Evolutionary conservation across 75 land plant genomes (phyloP), one percentile per base, ranked within the genome.

Genomic region (Chamaecyparis obtusa): DNA sequence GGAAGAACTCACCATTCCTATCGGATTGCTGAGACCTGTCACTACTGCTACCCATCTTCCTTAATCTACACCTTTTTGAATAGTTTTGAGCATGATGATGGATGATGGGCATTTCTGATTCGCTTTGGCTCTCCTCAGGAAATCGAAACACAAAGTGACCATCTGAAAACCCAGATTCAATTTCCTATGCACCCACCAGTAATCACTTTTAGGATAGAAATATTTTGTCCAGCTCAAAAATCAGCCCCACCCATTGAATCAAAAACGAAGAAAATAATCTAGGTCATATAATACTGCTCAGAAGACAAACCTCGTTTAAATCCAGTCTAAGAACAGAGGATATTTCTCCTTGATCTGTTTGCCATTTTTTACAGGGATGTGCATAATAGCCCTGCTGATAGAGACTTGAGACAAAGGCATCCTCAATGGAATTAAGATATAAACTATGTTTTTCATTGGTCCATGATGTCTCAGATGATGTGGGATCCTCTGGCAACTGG

Each of bases 391-490:
- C 81, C 21, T 21, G 80, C 21, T 78, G 44, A 78, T 78, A 41
- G 3, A 78, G 81, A 9, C 81, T 78, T 10, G 21, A 37, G 43
- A 78, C 81, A 21, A 78, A 78, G 9, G 81, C 81, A 21, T 78
- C 81, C 81, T 78, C 81, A 1, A 78, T 78, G n/a, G 81, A 78
- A 78, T 78, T 78, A 13, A 78, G 81, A 39, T 78, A 78, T n/a
- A 78, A 21, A 44, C 81, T 78, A 41, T 78, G 81, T 9, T 78
- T 78, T 78, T 78, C 81, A 78, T 78, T 0, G 9, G 81, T 78
- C 81, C 81, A 78, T 41, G 81, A 78, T 19, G 24, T 78, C 39
- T 78, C 81, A 19, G 81, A 78, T 21, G 27, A 19, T 78, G 81
- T 21, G 43, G 81, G 44, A 78, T 78, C 46, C 43, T 39, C 81